A percentile compares a stretch with the other conserved stretches of the same genome.
Evolutionary conservation across 495 filamentous ascomycete species (phyloP).

Genomic region (Tuber magnatum): DNA sequence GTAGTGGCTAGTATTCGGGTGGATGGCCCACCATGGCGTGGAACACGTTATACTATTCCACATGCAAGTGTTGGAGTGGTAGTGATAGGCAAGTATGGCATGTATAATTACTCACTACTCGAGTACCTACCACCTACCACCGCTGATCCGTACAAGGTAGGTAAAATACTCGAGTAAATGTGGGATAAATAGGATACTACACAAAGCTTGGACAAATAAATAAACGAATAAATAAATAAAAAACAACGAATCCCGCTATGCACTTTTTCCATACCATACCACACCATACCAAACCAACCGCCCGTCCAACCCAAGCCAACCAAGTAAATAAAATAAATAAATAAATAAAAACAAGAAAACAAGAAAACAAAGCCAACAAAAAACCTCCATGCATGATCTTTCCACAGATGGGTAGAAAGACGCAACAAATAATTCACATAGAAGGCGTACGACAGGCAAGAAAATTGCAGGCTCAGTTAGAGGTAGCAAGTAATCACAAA

Average conservation of each 20-base stretch:
- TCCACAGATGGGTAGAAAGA: neutral
- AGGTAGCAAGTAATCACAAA: conserved; percentile 7
- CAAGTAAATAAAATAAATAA: neutral
- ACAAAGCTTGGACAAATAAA: neutral
- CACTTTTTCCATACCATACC: neutral
- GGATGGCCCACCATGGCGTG: too few relatives aligned
- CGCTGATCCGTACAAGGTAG: neutral
- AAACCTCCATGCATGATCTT: neutral
- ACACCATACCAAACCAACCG: neutral
- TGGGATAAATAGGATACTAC: neutral
- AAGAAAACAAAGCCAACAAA: neutral
- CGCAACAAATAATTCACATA: neutral
- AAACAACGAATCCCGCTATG: neutral
- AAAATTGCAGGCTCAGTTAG: neutral
- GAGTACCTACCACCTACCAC: neutral
- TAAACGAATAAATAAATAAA: neutral
- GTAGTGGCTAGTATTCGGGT: too few relatives aligned
- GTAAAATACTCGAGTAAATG: neutral
- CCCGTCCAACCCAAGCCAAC: neutral
- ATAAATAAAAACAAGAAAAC: neutral
- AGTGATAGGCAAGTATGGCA: neutral
- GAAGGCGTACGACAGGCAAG: neutral
- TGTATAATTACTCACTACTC: neutral
- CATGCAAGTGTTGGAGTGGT: neutral
- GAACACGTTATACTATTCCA: too few relatives aligned